Conservation (phyloP, 176 grass and related monocot species). For the Eragrostis nindensis region DNA sequence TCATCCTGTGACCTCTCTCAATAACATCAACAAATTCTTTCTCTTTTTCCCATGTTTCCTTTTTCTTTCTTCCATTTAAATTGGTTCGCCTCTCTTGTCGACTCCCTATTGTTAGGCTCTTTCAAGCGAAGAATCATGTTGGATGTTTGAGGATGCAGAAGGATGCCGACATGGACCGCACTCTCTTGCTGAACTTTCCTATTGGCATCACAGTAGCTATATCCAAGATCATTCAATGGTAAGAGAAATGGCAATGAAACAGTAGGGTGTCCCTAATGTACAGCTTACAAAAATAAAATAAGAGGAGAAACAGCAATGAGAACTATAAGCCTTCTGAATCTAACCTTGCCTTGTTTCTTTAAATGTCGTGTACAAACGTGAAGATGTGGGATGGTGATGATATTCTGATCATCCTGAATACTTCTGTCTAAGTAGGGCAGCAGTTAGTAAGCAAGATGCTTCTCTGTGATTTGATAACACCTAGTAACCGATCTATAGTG, state of each 20-base stretch:
- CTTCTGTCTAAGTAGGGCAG: conserved; percentile 19
- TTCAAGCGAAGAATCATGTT: conserved; percentile 74
- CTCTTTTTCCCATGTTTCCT: too few relatives aligned
- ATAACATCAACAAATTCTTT: too few relatives aligned
- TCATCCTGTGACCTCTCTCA: background rate
- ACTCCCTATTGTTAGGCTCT: conserved; percentile 45
- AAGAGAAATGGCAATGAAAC: conserved; percentile 21
- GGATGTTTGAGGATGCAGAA: conserved; percentile 93
- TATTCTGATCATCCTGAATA: background rate
- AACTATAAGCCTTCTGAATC: conserved; percentile 16
- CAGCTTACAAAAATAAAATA: too few relatives aligned
- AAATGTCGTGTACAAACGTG: conserved; percentile 1
- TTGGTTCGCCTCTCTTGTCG: conserved; percentile 26
- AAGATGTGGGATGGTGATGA: background rate
- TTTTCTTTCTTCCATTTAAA: conserved; percentile 21
- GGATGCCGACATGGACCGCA: conserved; percentile 78
- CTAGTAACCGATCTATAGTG: background rate
- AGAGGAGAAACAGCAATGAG: background rate
- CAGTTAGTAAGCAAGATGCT: background rate
- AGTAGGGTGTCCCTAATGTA: too few relatives aligned
- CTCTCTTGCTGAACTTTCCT: conserved; percentile 91
- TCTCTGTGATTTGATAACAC: conserved; percentile 18
- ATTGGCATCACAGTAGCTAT: conserved; percentile 94
- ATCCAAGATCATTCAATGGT: conserved; percentile 92
- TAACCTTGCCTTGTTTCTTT: background rate